Percentiles rank a stretch among this genome's conserved stretches.
Evolutionary conservation across 1,139 yeast species (phyloP).

Genomic region (Scheffersomyces segobiensis): DNA sequence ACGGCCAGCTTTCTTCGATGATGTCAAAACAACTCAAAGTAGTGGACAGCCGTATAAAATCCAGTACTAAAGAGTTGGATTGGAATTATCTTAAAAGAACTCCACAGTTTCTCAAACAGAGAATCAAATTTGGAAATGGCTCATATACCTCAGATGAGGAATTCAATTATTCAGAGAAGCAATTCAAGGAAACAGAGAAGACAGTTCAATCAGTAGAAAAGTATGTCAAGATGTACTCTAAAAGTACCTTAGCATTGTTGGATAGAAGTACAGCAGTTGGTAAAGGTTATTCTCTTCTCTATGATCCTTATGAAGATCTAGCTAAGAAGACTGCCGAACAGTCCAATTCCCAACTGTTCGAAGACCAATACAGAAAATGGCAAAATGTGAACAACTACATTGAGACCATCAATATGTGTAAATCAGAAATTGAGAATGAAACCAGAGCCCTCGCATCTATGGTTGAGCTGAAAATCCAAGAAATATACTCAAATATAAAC

Average conservation of each 20-base stretch:
- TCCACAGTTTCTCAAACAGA: constrained; percentile 35
- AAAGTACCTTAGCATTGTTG: constrained; percentile 13
- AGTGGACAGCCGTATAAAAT: constrained; percentile 15
- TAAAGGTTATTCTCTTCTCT: neutral
- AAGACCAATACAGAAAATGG: constrained; percentile 18
- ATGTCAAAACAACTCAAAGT: constrained; percentile 17
- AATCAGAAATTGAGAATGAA: constrained; percentile 15
- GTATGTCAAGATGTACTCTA: constrained; percentile 16
- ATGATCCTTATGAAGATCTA: neutral
- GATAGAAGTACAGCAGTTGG: constrained; percentile 2
- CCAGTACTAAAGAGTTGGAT: constrained; percentile 14
- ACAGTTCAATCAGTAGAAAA: constrained; percentile 20
- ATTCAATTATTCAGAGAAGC: constrained; percentile 28
- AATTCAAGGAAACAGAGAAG: constrained; percentile 17
- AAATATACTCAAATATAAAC: constrained; percentile 24
- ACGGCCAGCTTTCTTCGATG: constrained; percentile 9
- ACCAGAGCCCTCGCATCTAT: constrained; percentile 12
- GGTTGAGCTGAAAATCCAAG: constrained; percentile 18
- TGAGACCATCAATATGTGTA: constrained; percentile 14
- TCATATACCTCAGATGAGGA: constrained; percentile 39
- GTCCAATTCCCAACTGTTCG: neutral
- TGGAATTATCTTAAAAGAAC: constrained; percentile 29
- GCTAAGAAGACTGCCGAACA: neutral
- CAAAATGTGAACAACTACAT: constrained; percentile 17
- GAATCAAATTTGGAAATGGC: constrained; percentile 23